A percentile compares a stretch with the other conserved stretches of the same genome.
Evolutionary conservation across 2,329 filamentous ascomycete genomes (phyloP).

Genomic region (Colletotrichum echinochloae): DNA sequence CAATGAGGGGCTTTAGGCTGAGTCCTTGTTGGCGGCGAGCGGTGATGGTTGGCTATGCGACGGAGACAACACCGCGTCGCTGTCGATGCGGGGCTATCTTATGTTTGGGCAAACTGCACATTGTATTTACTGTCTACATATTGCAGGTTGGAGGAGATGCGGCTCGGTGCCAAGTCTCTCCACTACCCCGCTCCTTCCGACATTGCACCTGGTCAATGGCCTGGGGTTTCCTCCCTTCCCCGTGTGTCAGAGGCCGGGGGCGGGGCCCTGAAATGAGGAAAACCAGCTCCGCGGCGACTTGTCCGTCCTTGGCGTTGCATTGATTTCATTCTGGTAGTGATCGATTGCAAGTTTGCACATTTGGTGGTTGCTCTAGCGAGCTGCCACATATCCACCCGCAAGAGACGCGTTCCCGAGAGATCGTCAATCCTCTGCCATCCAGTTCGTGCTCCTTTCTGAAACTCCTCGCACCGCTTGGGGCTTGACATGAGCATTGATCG

Average conservation of each 20-base stretch:
- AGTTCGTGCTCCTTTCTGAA: background rate
- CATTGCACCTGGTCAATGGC: background rate
- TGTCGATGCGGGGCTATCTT: background rate
- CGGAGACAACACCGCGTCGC: slow-evolving; percentile 2
- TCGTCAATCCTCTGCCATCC: background rate
- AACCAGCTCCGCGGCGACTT: background rate
- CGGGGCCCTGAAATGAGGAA: background rate
- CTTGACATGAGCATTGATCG: background rate
- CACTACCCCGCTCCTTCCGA: background rate
- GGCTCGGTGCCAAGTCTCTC: background rate
- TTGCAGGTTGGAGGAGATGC: background rate
- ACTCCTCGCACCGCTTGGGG: background rate
- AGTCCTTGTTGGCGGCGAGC: background rate
- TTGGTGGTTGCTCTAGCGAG: background rate
- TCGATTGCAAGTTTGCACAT: background rate
- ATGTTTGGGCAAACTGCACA: background rate
- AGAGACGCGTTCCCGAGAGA: background rate
- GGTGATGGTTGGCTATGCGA: background rate
- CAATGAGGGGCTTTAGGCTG: background rate
- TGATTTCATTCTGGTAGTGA: background rate
- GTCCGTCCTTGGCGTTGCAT: background rate
- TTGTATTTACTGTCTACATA: background rate
- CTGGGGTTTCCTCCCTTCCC: background rate
- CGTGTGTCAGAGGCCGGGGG: background rate
- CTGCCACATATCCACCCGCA: background rate